These are phyloP conservation scores for Anastatica hierochuntica DNA, from an alignment of 345 rosid genomes.

Conservation along the genomic window DNA sequence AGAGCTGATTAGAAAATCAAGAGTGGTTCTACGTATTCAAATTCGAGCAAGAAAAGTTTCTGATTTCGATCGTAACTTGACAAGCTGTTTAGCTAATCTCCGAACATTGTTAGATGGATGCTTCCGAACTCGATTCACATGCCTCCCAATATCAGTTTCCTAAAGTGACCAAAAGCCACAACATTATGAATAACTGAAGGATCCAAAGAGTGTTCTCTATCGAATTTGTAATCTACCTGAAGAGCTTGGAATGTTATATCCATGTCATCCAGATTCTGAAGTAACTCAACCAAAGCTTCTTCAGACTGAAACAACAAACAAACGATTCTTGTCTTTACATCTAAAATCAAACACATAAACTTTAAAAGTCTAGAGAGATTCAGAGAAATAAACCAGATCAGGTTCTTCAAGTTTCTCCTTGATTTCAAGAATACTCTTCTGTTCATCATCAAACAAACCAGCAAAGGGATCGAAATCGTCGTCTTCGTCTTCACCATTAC, in stretches of 20 bases:
- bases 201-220: background rate
- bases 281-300: constrained; percentile 79
- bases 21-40: no score
- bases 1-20: background rate
- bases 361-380: background rate
- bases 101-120: constrained; percentile 63
- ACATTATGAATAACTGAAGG: background rate
- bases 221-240: constrained; percentile 33
- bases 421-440: constrained; percentile 68
- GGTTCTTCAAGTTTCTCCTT: constrained; percentile 81
- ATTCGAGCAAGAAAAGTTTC: background rate
- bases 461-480: constrained; percentile 71
- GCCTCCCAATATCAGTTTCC: constrained; percentile 22
- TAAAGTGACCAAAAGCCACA: constrained; percentile 1
- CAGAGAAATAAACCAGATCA: constrained; percentile 50
- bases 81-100: constrained; percentile 78
- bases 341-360: background rate
- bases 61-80: constrained; percentile 29
- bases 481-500: constrained; percentile 37
- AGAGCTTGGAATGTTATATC: constrained; percentile 92
- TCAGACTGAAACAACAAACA: constrained; percentile 50
- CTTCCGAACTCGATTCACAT: constrained; percentile 65
- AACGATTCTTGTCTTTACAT: constrained; percentile 3
- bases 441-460: constrained; percentile 93
- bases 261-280: constrained; percentile 91